phyloP scores from a whole-genome alignment of 2,329 filamentous ascomycete genomes.

The Aspergillus japonicus region DNA sequence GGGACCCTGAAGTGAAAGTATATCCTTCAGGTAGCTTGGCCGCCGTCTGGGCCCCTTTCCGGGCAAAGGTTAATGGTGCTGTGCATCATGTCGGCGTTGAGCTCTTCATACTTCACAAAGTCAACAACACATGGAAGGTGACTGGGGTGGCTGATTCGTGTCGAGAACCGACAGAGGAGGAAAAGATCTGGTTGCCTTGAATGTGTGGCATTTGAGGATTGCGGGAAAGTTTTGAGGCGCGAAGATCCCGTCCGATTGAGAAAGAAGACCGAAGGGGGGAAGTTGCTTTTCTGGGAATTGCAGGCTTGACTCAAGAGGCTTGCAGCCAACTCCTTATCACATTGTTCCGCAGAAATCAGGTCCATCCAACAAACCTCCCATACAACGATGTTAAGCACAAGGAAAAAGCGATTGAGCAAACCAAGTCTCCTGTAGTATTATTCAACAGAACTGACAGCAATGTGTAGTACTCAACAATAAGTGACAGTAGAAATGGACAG shows the following conservation, averaged over 20 bases:
- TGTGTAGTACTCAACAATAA: neutral
- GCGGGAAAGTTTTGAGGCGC: neutral
- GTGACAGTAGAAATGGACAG: neutral
- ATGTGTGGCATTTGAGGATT: neutral
- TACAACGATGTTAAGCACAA: neutral
- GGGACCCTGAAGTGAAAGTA: constrained; percentile 36
- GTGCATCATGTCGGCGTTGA: constrained; percentile 39
- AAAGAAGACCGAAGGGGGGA: no score
- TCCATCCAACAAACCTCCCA: no score
- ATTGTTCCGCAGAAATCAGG: no score
- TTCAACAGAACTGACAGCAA: neutral
- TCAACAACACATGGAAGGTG: constrained; percentile 36
- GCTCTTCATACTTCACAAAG: constrained; percentile 34
- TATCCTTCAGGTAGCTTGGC: constrained; percentile 31
- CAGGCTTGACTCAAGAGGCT: no score
- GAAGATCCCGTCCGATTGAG: no score
- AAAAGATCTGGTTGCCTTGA: constrained; percentile 20
- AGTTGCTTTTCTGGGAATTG: no score
- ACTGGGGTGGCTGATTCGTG: constrained; percentile 38
- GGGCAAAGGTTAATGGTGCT: constrained; percentile 35
- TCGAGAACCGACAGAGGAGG: constrained; percentile 31
- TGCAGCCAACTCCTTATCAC: no score
- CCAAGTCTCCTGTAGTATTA: neutral
- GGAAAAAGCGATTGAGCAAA: neutral
- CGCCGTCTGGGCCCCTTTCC: constrained; percentile 37